A percentile compares a stretch with the other conserved stretches of the same genome.
Evolutionary conservation across 2,329 filamentous ascomycete species (phyloP).

Genomic region (Westerdykella ornata): DNA sequence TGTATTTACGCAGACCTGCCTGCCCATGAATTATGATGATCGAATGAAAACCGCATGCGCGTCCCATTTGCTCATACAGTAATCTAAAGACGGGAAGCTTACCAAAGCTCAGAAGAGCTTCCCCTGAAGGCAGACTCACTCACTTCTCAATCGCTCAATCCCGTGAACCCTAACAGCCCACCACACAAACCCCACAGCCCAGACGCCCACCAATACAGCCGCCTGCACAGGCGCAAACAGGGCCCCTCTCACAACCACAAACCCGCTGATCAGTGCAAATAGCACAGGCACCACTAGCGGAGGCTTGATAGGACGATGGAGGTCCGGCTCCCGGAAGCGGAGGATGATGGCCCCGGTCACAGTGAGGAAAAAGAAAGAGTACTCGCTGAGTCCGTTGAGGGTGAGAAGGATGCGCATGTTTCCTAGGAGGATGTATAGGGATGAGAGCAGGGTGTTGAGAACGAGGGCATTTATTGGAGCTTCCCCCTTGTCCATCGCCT

Average conservation of each 20-base stretch:
- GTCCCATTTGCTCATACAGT: no score
- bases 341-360: slow-evolving; percentile 55
- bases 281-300: slow-evolving; percentile 48
- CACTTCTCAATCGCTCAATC: no score
- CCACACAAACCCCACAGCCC: slow-evolving; percentile 17
- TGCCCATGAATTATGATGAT: no score
- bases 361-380: slow-evolving; percentile 59
- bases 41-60: no score
- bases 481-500: slow-evolving; percentile 28
- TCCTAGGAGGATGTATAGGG: slow-evolving; percentile 55
- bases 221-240: slow-evolving; percentile 33
- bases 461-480: slow-evolving; percentile 35
- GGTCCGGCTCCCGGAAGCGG: slow-evolving; percentile 50
- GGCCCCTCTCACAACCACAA: slow-evolving; percentile 32
- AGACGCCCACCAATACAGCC: slow-evolving; percentile 24
- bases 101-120: no score
- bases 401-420: slow-evolving; percentile 58
- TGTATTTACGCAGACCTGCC: no score
- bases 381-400: slow-evolving; percentile 40
- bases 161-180: slow-evolving; percentile 5
- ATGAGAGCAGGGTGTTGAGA: slow-evolving; percentile 36
- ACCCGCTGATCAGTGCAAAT: slow-evolving; percentile 51
- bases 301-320: slow-evolving; percentile 54
- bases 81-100: no score
- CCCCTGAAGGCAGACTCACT: no score